phyloP scores from a whole-genome alignment of 1,139 yeast species.

The Kluyveromyces sp. region DNA sequence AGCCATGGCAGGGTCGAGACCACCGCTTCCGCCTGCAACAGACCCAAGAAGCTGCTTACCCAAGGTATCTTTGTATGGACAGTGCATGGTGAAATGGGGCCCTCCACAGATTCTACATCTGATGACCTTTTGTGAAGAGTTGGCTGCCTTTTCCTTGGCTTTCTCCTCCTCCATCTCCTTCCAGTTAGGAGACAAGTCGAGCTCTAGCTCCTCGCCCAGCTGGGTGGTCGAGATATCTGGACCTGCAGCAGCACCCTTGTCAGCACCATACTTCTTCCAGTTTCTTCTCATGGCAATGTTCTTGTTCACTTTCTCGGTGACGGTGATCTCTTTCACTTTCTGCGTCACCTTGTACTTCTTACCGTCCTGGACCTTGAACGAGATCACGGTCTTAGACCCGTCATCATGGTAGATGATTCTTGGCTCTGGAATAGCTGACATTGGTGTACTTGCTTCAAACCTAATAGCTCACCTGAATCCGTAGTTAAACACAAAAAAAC shows the following conservation, averaged over 20 bases:
- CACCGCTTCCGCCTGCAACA: constrained; percentile 15
- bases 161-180: constrained; percentile 59
- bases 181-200: constrained; percentile 67
- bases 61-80: constrained; percentile 92
- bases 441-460: constrained; percentile 8
- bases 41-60: constrained; percentile 44
- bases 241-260: constrained; percentile 68
- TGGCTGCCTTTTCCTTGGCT: constrained; percentile 54
- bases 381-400: constrained; percentile 83
- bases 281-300: constrained; percentile 64
- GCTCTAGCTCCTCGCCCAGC: constrained; percentile 73
- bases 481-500: no score
- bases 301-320: constrained; percentile 76
- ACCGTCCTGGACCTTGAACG: constrained; percentile 72
- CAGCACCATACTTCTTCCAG: constrained; percentile 81
- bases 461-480: no score
- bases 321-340: constrained; percentile 67
- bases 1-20: constrained; percentile 34
- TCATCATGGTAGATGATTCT: constrained; percentile 72
- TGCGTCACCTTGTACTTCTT: constrained; percentile 85
- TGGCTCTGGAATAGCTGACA: constrained; percentile 51
- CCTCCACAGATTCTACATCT: constrained; percentile 92
- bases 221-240: constrained; percentile 88
- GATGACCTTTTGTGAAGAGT: constrained; percentile 43
- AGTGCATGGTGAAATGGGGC: constrained; percentile 79